Evolutionary conservation across 148 eudicot species (phyloP), one percentile per base, ranked within the genome.

Genomic region (Rhododendron griersonianum): DNA sequence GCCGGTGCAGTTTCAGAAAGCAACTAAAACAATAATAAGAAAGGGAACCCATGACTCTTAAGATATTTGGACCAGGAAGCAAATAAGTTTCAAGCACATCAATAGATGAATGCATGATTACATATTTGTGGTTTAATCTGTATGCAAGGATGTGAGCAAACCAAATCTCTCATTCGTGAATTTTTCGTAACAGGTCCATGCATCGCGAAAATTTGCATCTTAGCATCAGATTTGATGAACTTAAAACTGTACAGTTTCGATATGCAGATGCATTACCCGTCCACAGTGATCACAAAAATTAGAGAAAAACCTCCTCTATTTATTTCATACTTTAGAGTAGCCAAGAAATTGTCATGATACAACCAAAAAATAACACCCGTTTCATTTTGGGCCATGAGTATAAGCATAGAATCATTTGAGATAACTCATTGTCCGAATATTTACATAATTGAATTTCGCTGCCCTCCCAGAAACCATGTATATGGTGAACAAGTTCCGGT

Each of bases 391-490:
- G 78, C 78, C 18, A 73, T 35, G 41, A 33, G 23, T 14, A 73
- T 0, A 14, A 33, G 78, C 41, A 30, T 73, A 15, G 78, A 18
- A 73, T 15, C 41, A 71, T 71, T 44, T 44, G 11, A 41, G 28
- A 50, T 77, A 0, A 77, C 15, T 21, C 28, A 44, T 41, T 19
- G 8, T 77, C 7, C 1, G 9, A 2, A n/a, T 4, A 9, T 41
- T 77, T 19, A 39, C 28, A 2, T 23, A 23, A 6, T 8, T 39
- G 28, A 77, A 94, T 87, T 95, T 96, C 10, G 95, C 95, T 45
- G 92, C 50, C 86, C 99, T 92, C 86, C 98, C 98, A 87, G 86
- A 91, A 87, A 84, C 91, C 86, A 89, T 65, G 86, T 93, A 92
- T 18, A 93, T 85, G 44, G 81, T 23, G 55, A 95, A 93, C 89